Evolutionary conservation across 2,329 filamentous ascomycete genomes (phyloP).

Genomic region (Fulvia fulva): DNA sequence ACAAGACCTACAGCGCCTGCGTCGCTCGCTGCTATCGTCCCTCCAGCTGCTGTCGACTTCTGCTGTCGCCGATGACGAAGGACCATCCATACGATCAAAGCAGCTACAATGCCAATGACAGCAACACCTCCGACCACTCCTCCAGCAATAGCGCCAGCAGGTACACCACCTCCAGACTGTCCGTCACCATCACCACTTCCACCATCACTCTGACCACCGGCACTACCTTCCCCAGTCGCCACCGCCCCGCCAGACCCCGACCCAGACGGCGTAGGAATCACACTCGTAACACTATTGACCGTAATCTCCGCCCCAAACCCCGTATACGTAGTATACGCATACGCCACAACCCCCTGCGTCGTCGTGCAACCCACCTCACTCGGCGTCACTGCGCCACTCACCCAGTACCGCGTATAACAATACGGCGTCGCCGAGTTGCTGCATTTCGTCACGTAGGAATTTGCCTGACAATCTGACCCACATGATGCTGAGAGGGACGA

Average conservation of each 20-base stretch:
- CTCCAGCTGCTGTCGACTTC: neutral
- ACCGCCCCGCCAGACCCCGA: neutral
- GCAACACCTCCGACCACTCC: neutral
- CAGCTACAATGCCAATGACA: neutral
- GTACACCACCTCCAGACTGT: neutral
- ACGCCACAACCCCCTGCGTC: neutral
- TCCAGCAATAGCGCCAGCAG: neutral
- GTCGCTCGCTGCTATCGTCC: neutral
- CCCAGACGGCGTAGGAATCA: neutral
- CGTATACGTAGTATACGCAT: neutral
- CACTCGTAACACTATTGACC: neutral
- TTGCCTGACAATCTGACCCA: neutral
- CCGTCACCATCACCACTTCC: neutral
- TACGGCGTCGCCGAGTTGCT: neutral
- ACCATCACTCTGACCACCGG: neutral
- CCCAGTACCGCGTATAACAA: neutral
- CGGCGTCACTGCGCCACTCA: neutral
- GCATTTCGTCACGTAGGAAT: neutral
- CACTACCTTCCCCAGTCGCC: no score
- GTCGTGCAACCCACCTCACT: neutral
- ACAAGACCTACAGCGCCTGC: neutral
- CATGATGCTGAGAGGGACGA: neutral
- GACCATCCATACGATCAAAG: neutral
- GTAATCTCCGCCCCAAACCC: neutral
- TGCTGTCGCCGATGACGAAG: neutral